Conservation (phyloP, 2,329 filamentous ascomycete genomes). For the Talaromyces sp. region DNA sequence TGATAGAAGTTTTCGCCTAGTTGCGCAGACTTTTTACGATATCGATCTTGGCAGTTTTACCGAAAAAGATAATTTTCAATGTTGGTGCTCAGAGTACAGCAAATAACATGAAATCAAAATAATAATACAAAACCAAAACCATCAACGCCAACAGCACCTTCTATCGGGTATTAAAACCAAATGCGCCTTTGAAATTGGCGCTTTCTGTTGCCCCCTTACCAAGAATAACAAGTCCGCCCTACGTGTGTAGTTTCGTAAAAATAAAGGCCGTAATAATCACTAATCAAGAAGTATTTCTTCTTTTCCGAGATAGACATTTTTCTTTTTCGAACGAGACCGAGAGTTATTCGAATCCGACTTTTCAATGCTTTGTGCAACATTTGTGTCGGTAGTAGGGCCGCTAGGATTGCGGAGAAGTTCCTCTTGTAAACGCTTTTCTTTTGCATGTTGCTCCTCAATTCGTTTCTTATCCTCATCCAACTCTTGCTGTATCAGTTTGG, state of each 20-base stretch:
- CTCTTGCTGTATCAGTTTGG: slow-evolving; percentile 34
- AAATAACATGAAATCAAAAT: neutral
- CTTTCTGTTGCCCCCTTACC: neutral
- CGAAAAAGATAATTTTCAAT: neutral
- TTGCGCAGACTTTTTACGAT: neutral
- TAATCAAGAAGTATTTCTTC: slow-evolving; percentile 36
- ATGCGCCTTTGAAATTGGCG: neutral
- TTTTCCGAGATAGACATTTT: slow-evolving; percentile 27
- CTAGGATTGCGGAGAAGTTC: slow-evolving; percentile 38
- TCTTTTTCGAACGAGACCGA: neutral
- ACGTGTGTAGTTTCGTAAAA: neutral
- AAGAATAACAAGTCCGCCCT: neutral
- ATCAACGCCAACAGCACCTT: neutral
- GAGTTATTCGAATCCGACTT: slow-evolving; percentile 13
- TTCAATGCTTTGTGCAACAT: slow-evolving; percentile 26
- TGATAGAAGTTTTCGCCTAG: slow-evolving; percentile 18
- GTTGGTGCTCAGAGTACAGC: neutral
- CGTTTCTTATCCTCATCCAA: slow-evolving; percentile 41
- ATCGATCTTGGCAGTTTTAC: too few species aligned
- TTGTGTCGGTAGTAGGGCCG: slow-evolving; percentile 22
- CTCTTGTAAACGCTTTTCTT: slow-evolving; percentile 41
- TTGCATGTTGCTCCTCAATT: slow-evolving; percentile 43
- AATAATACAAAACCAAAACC: neutral
- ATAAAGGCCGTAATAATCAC: slow-evolving; percentile 23
- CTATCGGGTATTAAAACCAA: neutral